Evolutionary conservation across 179 eudicot species (phyloP), one percentile per base, ranked within the genome.

Genomic region (Pouteria campechiana): DNA sequence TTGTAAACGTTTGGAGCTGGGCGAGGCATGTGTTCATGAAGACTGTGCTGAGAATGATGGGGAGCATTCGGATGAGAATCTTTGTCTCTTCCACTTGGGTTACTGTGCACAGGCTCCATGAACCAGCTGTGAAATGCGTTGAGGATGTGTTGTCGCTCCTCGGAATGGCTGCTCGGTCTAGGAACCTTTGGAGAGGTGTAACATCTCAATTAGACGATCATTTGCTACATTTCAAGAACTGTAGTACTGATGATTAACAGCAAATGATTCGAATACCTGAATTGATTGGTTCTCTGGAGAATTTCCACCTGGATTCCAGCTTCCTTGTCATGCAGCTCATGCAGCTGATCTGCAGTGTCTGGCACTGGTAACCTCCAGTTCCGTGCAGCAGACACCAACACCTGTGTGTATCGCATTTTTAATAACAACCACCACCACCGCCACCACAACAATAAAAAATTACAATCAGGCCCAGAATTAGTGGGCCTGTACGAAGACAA

Each of bases 21-120:
- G 93, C 95, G 49, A 81, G 71, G 19, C 82, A 64, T 2, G 93
- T 81, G 74, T 79, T 81, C 65, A 81, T 75, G 45, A 85, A 75
- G 13, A 85, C 65, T 13, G 87, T 81, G 17, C 93, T 81, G 2
- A 77, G 58, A 60, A 86, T 67, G 22, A 84, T 84, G 1, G 95
- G 95, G 11, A 81, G 48, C 87, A 81, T 79, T 9, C 83, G 65
- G 3, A 83, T 3, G 16, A 87, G 37, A 25, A 87, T 49, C 30
- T 87, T 83, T 4, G 79, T 76, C 55, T 83, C 94, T 60, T 88
- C 97, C 0, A 88, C 75, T 52, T 80, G 94, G 18, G 97, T 79
- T 17, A 78, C 72, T 3, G 84, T 77, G 16, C 73, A 69, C 11
- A 80, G 11, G 2, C 7, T 34, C 87, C 87, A 88, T n/a, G 61